phyloP scores from a whole-genome alignment of 176 grass and related monocot species.

The Miscanthus lutarioriparius region DNA sequence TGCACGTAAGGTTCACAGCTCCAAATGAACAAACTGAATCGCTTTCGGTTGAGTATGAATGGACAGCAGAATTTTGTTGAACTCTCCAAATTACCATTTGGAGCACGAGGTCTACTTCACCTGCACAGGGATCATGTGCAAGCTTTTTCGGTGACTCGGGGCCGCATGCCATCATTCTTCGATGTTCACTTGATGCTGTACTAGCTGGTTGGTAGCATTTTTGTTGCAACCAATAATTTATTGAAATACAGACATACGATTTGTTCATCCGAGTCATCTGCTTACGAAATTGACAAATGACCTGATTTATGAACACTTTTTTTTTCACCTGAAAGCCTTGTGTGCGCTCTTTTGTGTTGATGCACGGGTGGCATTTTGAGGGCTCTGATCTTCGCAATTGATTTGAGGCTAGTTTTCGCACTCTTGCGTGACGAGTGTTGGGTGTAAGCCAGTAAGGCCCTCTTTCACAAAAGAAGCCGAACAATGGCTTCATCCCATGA shows the following conservation, averaged over 20 bases:
- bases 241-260: neutral
- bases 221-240: neutral
- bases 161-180: neutral
- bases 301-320: neutral
- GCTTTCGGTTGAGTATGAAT: neutral
- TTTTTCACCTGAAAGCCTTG: neutral
- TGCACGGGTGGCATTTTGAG: neutral
- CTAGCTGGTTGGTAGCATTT: neutral
- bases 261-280: neutral
- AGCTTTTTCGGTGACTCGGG: neutral
- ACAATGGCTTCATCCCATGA: too few species aligned
- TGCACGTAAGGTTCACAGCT: conserved; percentile 47
- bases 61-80: neutral
- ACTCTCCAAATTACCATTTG: conserved; percentile 3
- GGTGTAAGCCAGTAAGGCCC: too few species aligned
- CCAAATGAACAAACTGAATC: conserved; percentile 21
- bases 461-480: neutral
- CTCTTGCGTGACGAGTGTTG: too few species aligned
- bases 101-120: neutral
- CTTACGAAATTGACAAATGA: neutral
- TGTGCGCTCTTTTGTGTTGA: neutral
- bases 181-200: neutral
- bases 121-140: neutral
- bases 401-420: neutral
- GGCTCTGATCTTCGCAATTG: neutral